These are phyloP conservation scores for Cyberlindnera maclurae DNA, from an alignment of 805 yeast genomes.

Conservation along the genomic window DNA sequence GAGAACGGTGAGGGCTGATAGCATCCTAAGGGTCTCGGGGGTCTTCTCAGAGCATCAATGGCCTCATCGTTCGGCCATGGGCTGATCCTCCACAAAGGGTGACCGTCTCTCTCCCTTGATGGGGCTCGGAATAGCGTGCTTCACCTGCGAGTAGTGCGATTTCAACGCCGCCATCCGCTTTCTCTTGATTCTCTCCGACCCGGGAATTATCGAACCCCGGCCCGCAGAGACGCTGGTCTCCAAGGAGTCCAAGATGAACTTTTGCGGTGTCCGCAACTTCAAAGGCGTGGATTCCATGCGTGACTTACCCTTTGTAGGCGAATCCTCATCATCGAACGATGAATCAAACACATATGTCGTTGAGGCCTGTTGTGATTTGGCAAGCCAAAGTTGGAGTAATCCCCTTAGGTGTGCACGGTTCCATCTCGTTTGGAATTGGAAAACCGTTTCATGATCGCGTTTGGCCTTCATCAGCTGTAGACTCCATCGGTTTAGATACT, in stretches of 20 bases:
- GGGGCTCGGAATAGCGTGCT: constrained; percentile 33
- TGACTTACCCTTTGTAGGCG: constrained; percentile 17
- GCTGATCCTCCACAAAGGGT: no score
- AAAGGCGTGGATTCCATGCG: background rate
- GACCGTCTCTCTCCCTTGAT: constrained; percentile 6
- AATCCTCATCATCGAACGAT: constrained; percentile 12
- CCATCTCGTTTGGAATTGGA: constrained; percentile 31
- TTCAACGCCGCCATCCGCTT: constrained; percentile 31
- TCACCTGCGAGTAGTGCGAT: constrained; percentile 27
- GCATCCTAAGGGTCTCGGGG: no score
- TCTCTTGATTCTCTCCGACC: constrained; percentile 29
- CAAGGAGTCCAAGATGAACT: constrained; percentile 5
- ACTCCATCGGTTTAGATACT: constrained; percentile 28
- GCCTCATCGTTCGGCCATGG: background rate
- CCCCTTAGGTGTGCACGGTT: constrained; percentile 33
- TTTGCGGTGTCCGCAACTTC: constrained; percentile 19
- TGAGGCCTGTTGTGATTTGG: no score
- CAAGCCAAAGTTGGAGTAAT: constrained; percentile 27
- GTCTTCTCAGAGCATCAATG: background rate
- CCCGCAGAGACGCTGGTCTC: background rate
- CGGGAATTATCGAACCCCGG: constrained; percentile 28
- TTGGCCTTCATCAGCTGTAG: constrained; percentile 26
- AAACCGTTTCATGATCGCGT: constrained; percentile 29
- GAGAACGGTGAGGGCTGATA: no score
- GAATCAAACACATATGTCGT: constrained; percentile 1